These are phyloP conservation scores for Coniochaeta sp. DNA, from an alignment of 2,329 filamentous ascomycete species.

Conservation along the genomic window DNA sequence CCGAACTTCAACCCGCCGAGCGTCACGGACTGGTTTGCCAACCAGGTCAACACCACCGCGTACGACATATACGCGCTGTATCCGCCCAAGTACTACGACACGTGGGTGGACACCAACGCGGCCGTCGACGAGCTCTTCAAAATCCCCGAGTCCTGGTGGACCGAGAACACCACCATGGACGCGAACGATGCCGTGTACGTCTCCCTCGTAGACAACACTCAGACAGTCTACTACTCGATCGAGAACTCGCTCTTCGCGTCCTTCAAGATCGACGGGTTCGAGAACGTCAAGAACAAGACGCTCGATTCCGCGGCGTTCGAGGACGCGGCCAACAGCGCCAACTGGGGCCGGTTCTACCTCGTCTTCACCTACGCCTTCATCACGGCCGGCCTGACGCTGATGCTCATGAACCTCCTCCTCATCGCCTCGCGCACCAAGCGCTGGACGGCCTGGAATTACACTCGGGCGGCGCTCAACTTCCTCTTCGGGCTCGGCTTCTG, in stretches of 20 bases:
- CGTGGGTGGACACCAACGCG: conserved; percentile 4
- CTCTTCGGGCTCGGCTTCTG: conserved; percentile 13
- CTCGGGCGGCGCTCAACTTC: conserved; percentile 13
- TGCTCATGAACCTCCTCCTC: conserved; percentile 16
- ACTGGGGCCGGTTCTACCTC: conserved; percentile 5
- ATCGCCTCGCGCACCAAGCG: conserved; percentile 8
- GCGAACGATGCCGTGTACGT: neutral
- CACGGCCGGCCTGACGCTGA: conserved; percentile 13
- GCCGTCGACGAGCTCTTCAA: conserved; percentile 1
- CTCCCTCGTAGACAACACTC: neutral
- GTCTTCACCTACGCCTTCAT: conserved; percentile 15
- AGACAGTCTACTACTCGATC: neutral
- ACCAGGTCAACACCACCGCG: conserved; percentile 15
- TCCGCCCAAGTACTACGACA: conserved; percentile 8
- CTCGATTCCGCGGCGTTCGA: neutral
- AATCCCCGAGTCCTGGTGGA: conserved; percentile 3
- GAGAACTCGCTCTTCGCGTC: conserved; percentile 14
- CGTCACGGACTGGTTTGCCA: conserved; percentile 8
- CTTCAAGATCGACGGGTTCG: conserved; percentile 13
- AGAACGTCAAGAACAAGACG: conserved; percentile 2
- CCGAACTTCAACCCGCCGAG: conserved; percentile 10
- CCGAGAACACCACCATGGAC: neutral
- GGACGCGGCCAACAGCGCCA: conserved; percentile 1
- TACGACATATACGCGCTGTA: conserved; percentile 18
- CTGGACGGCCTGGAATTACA: conserved; percentile 10